phyloP scores from a whole-genome alignment of 1,139 yeast species.

The Pichia norvegensis region DNA sequence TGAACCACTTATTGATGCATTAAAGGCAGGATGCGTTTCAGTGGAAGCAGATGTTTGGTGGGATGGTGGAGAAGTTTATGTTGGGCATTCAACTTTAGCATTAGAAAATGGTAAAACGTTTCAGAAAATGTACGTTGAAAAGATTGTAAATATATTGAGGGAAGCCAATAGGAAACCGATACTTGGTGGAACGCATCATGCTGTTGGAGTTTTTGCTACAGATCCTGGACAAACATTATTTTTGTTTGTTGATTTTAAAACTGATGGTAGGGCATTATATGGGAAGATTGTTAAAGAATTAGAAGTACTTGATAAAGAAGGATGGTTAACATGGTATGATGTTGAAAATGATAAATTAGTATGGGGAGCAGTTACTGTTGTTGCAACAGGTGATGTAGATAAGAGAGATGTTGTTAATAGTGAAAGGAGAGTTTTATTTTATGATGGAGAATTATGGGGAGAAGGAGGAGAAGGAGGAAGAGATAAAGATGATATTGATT shows the following conservation, averaged over 20 bases:
- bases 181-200: neutral
- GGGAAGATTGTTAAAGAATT: slow-evolving; percentile 30
- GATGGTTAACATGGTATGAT: slow-evolving; percentile 33
- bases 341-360: slow-evolving; percentile 21
- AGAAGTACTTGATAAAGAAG: slow-evolving; percentile 29
- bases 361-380: slow-evolving; percentile 38
- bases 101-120: slow-evolving; percentile 41
- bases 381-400: slow-evolving; percentile 39
- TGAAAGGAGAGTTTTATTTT: neutral
- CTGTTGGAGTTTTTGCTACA: slow-evolving; percentile 38
- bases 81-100: slow-evolving; percentile 54
- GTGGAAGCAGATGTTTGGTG: slow-evolving; percentile 70
- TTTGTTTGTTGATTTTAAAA: slow-evolving; percentile 43
- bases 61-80: slow-evolving; percentile 37
- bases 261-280: slow-evolving; percentile 32
- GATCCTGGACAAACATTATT: slow-evolving; percentile 35
- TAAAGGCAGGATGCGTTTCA: slow-evolving; percentile 50
- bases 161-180: slow-evolving; percentile 20
- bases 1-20: slow-evolving; percentile 55
- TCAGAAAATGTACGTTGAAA: slow-evolving; percentile 45
- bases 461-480: neutral
- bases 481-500: neutral
- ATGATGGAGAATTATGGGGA: neutral
- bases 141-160: slow-evolving; percentile 41
- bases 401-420: slow-evolving; percentile 21